Base-by-base conservation (phyloP, 1,284 basidiomycete species). In the Caloboletus inedulis region DNA sequence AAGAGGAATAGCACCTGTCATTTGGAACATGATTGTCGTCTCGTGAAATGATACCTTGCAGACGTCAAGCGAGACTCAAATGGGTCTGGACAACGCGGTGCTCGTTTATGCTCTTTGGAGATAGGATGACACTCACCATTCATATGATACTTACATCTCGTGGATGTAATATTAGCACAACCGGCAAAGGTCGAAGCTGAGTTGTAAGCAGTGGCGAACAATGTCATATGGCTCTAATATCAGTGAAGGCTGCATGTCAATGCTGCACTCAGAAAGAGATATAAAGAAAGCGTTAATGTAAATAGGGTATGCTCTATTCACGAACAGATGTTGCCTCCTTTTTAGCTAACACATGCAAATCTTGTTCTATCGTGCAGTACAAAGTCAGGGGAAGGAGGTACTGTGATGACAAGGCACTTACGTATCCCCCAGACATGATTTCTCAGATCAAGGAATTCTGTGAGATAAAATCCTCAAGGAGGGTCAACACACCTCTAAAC, bases 351-450 rank as follows among this genome's bases (percentile, higher is more conserved):
- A 84, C 72, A 62, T 91, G 86, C n/a, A 91, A 62, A 61, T 91
- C 89, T 79, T 90, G 84, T 69, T 91, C 88, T 91, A 61, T 18
- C 50, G 35, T n/a, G 41, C 30, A 16, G 12, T 1, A 31, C n/a
- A 53, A 37, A 19, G 29, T 55, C 41, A 51, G 42, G 29, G 23
- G 29, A 5, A 33, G 25, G 36, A 29, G 4, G 16, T 35, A 39
- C 9, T 7, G n/a, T 13, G 25, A 1, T 14, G n/a, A 36, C 16
- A 6, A 25, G 36, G 12, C 13, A 85, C 89, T 76, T 65, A 91
- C 89, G 87, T 61, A 91, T 86, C 23, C 89, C 89, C 89, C 87
- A 90, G 14, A 90, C 85, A 64, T 89, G 85, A 45, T 85, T 77
- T 53, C 86, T 78, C 51, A 91, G 66, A 62, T 90, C 88, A 54